Conservation (phyloP, 169 alveolate genomes). For the Theileria sp. region DNA sequence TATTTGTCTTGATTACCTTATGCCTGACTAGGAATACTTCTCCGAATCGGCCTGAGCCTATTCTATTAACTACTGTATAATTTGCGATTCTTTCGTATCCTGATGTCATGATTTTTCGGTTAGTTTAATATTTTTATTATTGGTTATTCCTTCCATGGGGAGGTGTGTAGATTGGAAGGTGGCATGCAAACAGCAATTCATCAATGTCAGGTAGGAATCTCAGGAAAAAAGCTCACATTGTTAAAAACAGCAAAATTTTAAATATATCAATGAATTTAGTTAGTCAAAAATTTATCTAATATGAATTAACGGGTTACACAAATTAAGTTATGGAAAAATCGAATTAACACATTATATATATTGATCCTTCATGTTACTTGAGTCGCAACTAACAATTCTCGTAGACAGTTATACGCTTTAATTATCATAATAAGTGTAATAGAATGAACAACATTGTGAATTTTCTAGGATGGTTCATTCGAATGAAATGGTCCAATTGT, state of each 20-base stretch:
- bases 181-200: not conserved
- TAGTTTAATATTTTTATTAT: not conserved
- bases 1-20: slow-evolving; percentile 63
- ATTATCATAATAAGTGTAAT: not conserved
- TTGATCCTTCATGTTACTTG: not conserved
- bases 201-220: not conserved
- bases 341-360: not conserved
- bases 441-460: not conserved
- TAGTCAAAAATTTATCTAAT: not conserved
- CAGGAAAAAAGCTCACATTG: not conserved
- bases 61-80: slow-evolving; percentile 78
- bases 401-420: not conserved
- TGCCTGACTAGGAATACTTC: slow-evolving; percentile 86
- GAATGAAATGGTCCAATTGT: not conserved
- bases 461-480: not conserved
- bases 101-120: slow-evolving; percentile 23
- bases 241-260: no score
- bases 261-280: no score
- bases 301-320: not conserved
- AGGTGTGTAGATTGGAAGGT: slow-evolving; percentile 13
- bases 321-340: not conserved
- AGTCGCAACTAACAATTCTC: not conserved
- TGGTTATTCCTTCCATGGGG: slow-evolving; percentile 9
- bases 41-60: slow-evolving; percentile 89
- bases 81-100: slow-evolving; percentile 76